Evolutionary conservation across 73 alveolate genomes (phyloP).

Genomic region (Tetrahymena malaccensis): DNA sequence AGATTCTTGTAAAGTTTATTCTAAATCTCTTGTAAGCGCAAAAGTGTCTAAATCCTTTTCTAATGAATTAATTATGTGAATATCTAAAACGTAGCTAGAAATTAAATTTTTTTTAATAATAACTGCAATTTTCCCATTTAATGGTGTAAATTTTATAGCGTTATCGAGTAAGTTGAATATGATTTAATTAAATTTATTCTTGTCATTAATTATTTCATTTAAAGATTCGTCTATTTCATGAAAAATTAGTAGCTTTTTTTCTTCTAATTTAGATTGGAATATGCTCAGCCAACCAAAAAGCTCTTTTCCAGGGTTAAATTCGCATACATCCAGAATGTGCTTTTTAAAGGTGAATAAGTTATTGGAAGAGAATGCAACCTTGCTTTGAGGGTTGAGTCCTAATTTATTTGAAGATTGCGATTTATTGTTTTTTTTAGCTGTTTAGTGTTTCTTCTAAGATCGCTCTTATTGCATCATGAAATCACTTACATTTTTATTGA

Average conservation of each 20-base stretch:
- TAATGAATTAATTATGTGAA: neutral
- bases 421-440: neutral
- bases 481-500: neutral
- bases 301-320: neutral
- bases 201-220: neutral
- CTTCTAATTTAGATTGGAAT: neutral
- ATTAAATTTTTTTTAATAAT: neutral
- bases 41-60: neutral
- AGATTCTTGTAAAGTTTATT: neutral
- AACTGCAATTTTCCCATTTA: neutral
- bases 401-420: neutral
- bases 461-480: neutral
- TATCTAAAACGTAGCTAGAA: neutral
- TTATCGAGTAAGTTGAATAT: neutral
- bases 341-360: neutral
- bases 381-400: neutral
- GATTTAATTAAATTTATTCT: neutral
- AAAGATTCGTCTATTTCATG: neutral
- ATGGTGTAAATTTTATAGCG: neutral
- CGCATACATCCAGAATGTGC: neutral
- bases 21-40: neutral
- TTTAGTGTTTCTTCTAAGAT: neutral
- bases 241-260: neutral
- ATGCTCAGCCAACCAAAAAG: neutral
- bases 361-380: neutral